A percentile compares a stretch with the other conserved stretches of the same genome.
phyloP scores from a whole-genome alignment of 1,139 yeast genomes.

The Saccharomyces uvarum region DNA sequence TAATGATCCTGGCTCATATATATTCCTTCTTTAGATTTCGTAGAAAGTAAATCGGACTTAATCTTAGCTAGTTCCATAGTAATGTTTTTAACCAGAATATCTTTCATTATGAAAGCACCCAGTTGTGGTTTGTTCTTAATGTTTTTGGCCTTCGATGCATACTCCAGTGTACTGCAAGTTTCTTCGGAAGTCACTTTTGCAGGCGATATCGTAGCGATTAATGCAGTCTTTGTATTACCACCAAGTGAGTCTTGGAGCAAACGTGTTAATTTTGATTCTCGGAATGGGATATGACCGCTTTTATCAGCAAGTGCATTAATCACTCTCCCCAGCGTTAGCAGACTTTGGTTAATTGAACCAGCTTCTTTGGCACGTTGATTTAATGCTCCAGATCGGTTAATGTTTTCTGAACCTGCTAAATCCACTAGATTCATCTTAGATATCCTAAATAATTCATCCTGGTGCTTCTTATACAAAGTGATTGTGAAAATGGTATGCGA shows the following conservation, averaged over 20 bases:
- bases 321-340: constrained; percentile 57
- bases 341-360: constrained; percentile 59
- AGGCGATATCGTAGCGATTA: constrained; percentile 62
- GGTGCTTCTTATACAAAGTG: constrained; percentile 42
- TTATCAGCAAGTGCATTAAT: constrained; percentile 46
- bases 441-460: constrained; percentile 39
- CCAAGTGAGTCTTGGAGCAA: constrained; percentile 59
- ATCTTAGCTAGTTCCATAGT: constrained; percentile 49
- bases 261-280: constrained; percentile 60
- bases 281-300: constrained; percentile 48
- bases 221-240: constrained; percentile 57
- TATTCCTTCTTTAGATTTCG: constrained; percentile 56
- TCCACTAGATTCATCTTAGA: constrained; percentile 73
- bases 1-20: constrained; percentile 54
- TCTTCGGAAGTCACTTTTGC: constrained; percentile 56
- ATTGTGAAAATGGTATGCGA: constrained; percentile 69
- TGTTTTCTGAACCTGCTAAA: constrained; percentile 72
- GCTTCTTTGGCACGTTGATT: constrained; percentile 61
- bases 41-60: constrained; percentile 50
- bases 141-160: constrained; percentile 59
- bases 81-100: constrained; percentile 48
- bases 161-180: constrained; percentile 56
- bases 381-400: constrained; percentile 50
- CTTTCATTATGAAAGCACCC: constrained; percentile 41
- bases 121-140: constrained; percentile 56